phyloP scores from a whole-genome alignment of 257 asterid genomes.

The Petrea volubilis region DNA sequence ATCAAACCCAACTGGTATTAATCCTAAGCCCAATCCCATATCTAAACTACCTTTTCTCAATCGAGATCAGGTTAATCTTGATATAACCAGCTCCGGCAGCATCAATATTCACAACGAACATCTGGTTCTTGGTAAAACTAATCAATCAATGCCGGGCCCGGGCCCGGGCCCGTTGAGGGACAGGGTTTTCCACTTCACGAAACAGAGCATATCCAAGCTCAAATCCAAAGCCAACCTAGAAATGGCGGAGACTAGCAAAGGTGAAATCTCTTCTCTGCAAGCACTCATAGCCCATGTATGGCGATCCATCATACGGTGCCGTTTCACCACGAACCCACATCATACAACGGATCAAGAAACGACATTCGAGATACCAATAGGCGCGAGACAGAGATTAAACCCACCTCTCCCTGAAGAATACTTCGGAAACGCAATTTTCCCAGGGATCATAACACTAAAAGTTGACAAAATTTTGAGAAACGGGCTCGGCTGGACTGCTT shows the following conservation, averaged over 20 bases:
- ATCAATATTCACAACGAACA: constrained; percentile 9
- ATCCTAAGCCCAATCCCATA: too few relatives aligned
- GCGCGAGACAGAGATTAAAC: constrained; percentile 31
- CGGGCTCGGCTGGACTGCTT: constrained; percentile 52
- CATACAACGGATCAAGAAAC: not conserved
- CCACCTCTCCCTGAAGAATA: constrained; percentile 48
- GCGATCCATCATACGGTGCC: constrained; percentile 36
- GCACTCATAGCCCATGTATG: constrained; percentile 54
- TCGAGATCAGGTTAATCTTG: constrained; percentile 23
- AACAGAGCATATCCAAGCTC: constrained; percentile 18
- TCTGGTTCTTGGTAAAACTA: not conserved
- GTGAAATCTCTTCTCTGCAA: constrained; percentile 43
- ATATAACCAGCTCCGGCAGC: not conserved
- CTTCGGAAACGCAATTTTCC: constrained; percentile 46
- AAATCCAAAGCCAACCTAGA: constrained; percentile 34
- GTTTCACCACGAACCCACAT: not conserved
- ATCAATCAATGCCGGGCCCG: not conserved
- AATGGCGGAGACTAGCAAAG: not conserved
- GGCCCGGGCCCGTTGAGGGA: not conserved
- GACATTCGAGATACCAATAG: constrained; percentile 24
- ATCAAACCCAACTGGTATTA: not conserved
- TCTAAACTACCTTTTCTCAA: constrained; percentile 26
- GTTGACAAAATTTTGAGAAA: constrained; percentile 21
- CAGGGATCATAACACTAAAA: constrained; percentile 17
- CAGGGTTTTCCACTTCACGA: constrained; percentile 28